Evolutionary conservation across 345 rosid species (phyloP), one percentile per base, ranked within the genome.

Genomic region (Eucalyptus cloeziana): DNA sequence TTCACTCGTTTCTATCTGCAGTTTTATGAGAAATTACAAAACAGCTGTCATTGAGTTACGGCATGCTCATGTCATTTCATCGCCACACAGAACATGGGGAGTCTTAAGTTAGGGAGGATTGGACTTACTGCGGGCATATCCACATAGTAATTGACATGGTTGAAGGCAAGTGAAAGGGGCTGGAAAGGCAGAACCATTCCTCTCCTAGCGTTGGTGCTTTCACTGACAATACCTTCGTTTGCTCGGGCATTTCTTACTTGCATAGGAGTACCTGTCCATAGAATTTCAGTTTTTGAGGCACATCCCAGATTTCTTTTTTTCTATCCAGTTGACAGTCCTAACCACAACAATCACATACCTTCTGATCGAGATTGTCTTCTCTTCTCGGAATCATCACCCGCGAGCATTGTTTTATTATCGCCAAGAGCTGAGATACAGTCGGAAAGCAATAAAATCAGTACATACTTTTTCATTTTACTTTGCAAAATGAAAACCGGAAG

Each of bases 181-280:
- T 92, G 89, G 91, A 93, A 93, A 47, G 94, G 94, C 67, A 93
- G 92, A 89, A 92, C 92, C 94, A 92, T 92, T 76, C 93, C 95
- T 87, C 91, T 89, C 83, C 87, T 91, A 13, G 88, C 31, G 44
- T 51, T 64, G 52, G 64, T 64, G 56, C 50, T 79, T 33, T 76
- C 81, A 5, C 83, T 58, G 31, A 43, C 17, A 47, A 30, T 64
- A 14, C 86, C 9, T 5, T 76, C 27, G 15, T 40, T 40, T 40
- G 47, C 60, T 37, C 44, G 86, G 31, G 50, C 58, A 49, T 76
- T 87, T 56, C 87, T 85, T 50, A 86, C 79, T 81, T 58, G 86
- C 87, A 87, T 56, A 4, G 54, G 44, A 62, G 50, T 86, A 12
- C 88, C 91, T 90, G 88, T 58, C 30, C 58, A 21, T 7, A 64